Evolutionary conservation across 179 eudicot species (phyloP).

Genomic region (Silene noctiflora): DNA sequence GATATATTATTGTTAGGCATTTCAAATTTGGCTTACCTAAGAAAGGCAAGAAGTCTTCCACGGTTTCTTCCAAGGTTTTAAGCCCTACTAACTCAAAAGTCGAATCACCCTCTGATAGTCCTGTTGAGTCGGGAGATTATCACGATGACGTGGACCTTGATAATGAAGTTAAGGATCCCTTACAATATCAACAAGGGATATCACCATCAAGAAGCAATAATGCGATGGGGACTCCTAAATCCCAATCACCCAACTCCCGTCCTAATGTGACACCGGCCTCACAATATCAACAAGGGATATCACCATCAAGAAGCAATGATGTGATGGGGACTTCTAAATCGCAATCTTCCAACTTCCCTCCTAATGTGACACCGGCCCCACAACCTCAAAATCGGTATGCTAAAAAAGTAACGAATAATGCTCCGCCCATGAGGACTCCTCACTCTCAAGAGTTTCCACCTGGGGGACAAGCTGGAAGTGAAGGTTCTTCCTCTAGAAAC

Average conservation of each 20-base stretch:
- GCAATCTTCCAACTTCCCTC: no score
- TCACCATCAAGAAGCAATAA: conserved; percentile 23
- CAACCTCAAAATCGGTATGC: conserved; percentile 32
- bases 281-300: conserved; percentile 16
- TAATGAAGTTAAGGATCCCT: conserved; percentile 23
- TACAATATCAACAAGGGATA: conserved; percentile 17
- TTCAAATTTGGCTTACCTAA: conserved; percentile 65
- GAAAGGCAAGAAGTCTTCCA: conserved; percentile 50
- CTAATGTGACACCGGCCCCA: neutral
- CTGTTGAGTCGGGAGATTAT: conserved; percentile 9
- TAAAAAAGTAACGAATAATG: conserved; percentile 15
- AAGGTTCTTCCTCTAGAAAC: conserved; percentile 19
- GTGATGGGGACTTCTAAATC: neutral
- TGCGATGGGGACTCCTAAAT: neutral
- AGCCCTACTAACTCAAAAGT: conserved; percentile 8
- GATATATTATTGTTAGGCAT: conserved; percentile 59
- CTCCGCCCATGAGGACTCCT: conserved; percentile 19
- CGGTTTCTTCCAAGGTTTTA: conserved; percentile 15
- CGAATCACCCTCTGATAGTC: conserved; percentile 16
- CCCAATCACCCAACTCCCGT: no score
- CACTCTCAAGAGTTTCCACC: conserved; percentile 13
- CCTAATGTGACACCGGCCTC: neutral
- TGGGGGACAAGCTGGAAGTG: conserved; percentile 16
- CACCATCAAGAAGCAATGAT: conserved; percentile 24
- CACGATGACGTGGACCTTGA: conserved; percentile 32